A percentile compares a stretch with the other conserved stretches of the same genome.
Evolutionary conservation across 2,329 filamentous ascomycete genomes (phyloP).

Genomic region (Aureobasidium mangrovei): DNA sequence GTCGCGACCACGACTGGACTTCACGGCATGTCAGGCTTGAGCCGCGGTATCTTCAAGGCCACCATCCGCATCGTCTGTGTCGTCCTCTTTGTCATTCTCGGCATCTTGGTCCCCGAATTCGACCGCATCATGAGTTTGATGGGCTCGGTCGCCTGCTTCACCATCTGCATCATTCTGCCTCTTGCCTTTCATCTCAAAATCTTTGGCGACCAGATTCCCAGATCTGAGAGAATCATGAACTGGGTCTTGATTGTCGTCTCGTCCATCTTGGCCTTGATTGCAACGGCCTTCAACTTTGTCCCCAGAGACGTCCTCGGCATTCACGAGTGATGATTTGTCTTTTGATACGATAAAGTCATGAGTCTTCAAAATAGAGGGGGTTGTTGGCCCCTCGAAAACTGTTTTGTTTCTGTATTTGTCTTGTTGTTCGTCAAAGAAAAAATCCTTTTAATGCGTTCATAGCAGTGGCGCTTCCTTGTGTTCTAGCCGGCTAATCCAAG

Average conservation of each 20-base stretch:
- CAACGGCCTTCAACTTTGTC: constrained; percentile 81
- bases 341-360: constrained; percentile 8
- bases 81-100: constrained; percentile 64
- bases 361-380: background rate
- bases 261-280: constrained; percentile 59
- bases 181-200: constrained; percentile 84
- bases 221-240: constrained; percentile 55
- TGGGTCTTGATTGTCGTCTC: constrained; percentile 64
- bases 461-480: background rate
- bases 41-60: constrained; percentile 51
- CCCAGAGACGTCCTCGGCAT: constrained; percentile 63
- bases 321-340: constrained; percentile 27
- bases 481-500: background rate
- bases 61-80: constrained; percentile 58
- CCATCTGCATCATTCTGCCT: constrained; percentile 87
- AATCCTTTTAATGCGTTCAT: background rate
- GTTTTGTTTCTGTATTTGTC: background rate
- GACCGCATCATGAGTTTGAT: constrained; percentile 88
- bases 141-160: constrained; percentile 83
- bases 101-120: constrained; percentile 67
- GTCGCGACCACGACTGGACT: constrained; percentile 44
- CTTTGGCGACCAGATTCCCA: constrained; percentile 63
- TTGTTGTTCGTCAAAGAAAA: background rate
- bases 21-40: constrained; percentile 46
- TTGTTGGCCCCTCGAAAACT: too few species aligned